phyloP scores from a whole-genome alignment of 192 early-diverging fungal genomes.

The Lobulomyces angularis region DNA sequence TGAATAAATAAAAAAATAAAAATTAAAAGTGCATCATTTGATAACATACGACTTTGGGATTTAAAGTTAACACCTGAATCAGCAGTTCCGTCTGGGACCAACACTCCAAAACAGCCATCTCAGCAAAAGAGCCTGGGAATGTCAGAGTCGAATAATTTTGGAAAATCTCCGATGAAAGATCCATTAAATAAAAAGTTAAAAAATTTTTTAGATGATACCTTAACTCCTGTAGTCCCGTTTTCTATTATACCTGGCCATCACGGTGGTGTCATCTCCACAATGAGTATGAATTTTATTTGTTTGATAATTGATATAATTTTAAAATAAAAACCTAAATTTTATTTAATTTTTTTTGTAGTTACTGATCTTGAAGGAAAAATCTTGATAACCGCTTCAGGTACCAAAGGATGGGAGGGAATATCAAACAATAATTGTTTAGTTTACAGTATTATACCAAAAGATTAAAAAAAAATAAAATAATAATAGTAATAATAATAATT shows the following conservation, averaged over 20 bases:
- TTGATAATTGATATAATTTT: neutral
- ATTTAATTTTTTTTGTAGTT: slow-evolving; percentile 19
- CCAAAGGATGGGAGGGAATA: slow-evolving; percentile 89
- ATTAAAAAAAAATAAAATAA: slow-evolving; percentile 6
- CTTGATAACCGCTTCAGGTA: slow-evolving; percentile 86
- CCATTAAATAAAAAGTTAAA: slow-evolving; percentile 1
- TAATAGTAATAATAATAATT: too few species aligned
- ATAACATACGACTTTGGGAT: slow-evolving; percentile 90
- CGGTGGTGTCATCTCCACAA: slow-evolving; percentile 65
- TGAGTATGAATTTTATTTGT: slow-evolving; percentile 37
- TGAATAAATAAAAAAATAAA: too few species aligned
- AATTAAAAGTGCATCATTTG: slow-evolving; percentile 68
- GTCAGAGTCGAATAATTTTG: slow-evolving; percentile 12
- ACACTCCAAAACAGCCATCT: too few species aligned
- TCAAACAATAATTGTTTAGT: slow-evolving; percentile 74
- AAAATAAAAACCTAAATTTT: neutral
- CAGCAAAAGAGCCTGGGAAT: too few species aligned
- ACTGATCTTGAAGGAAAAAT: slow-evolving; percentile 62
- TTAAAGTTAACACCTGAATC: slow-evolving; percentile 15
- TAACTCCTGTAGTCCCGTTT: slow-evolving; percentile 53
- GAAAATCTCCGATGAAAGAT: slow-evolving; percentile 10
- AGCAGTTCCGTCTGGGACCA: neutral
- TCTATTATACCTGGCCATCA: slow-evolving; percentile 90
- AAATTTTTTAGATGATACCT: slow-evolving; percentile 1
- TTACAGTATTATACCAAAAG: slow-evolving; percentile 60